phyloP scores from a whole-genome alignment of 495 filamentous ascomycete species.

The Aspergillus biplanus region DNA sequence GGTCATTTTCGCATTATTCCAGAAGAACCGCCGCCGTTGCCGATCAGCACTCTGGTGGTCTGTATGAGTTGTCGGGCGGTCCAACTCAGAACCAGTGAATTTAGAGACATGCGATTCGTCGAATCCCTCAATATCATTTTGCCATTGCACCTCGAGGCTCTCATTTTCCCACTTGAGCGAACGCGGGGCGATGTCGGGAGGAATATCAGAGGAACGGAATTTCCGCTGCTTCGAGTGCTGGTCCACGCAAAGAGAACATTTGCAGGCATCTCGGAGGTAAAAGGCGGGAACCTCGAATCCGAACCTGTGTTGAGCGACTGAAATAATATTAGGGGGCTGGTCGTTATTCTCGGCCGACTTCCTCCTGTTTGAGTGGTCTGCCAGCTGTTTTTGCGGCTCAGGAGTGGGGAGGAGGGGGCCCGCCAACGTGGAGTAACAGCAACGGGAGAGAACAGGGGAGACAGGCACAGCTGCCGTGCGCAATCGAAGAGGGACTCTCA shows the following conservation, averaged over 20 bases:
- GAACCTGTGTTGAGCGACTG: neutral
- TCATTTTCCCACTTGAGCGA: constrained; percentile 37
- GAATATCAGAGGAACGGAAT: constrained; percentile 76
- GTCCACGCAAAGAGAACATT: constrained; percentile 73
- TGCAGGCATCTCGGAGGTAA: constrained; percentile 73
- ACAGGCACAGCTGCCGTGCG: constrained; percentile 5
- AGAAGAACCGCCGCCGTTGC: constrained; percentile 31
- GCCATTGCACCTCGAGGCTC: constrained; percentile 63
- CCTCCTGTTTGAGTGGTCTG: neutral
- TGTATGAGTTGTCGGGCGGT: constrained; percentile 4
- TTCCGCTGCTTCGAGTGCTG: constrained; percentile 80
- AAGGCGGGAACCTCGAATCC: neutral
- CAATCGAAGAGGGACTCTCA: constrained; percentile 10
- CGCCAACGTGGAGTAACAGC: neutral
- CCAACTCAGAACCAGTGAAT: constrained; percentile 40
- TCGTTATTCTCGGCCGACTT: too few relatives aligned
- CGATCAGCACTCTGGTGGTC: neutral
- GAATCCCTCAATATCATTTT: constrained; percentile 57
- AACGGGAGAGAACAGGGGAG: constrained; percentile 5
- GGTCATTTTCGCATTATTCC: constrained; percentile 34
- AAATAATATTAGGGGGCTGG: neutral
- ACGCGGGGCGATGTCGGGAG: constrained; percentile 48
- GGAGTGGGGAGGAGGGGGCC: neutral
- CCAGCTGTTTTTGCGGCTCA: neutral
- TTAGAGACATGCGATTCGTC: constrained; percentile 51